Percentiles rank a stretch among this genome's conserved stretches.
phyloP scores from a whole-genome alignment of 139 green algal species.

The Microglena sp. region DNA sequence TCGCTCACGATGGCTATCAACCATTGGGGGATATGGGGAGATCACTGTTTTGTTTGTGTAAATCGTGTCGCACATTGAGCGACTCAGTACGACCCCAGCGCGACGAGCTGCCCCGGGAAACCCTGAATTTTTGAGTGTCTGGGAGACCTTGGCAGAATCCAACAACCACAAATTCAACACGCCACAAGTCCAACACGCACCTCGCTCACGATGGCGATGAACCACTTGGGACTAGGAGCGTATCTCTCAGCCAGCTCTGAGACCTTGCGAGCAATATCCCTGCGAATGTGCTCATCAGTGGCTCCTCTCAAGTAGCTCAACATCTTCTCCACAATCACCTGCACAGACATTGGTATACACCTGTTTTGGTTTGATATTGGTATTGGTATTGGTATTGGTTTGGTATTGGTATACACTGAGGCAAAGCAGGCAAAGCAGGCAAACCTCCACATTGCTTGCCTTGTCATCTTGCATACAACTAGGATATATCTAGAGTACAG shows the following conservation, averaged over 20 bases:
- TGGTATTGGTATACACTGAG: too few species aligned
- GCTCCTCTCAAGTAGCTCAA: constrained; percentile 64
- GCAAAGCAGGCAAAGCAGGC: constrained; percentile 1
- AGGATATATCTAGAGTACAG: too few species aligned
- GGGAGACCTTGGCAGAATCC: neutral
- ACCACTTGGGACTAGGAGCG: constrained; percentile 82
- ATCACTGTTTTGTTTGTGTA: too few species aligned
- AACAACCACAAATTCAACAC: neutral
- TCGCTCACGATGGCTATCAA: constrained; percentile 82
- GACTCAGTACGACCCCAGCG: too few species aligned
- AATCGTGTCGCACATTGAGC: too few species aligned
- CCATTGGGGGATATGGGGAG: too few species aligned
- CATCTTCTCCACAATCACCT: constrained; percentile 90
- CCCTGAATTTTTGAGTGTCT: too few species aligned
- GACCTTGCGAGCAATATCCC: constrained; percentile 46
- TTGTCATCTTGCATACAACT: neutral
- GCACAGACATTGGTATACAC: neutral
- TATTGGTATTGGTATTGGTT: too few species aligned
- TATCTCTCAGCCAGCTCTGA: constrained; percentile 81
- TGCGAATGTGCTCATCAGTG: constrained; percentile 50
- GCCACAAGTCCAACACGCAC: constrained; percentile 2
- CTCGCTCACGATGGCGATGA: constrained; percentile 76
- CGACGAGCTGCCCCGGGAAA: too few species aligned
- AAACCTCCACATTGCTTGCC: neutral
- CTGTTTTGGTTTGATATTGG: neutral